A percentile compares a stretch with the other conserved stretches of the same genome.
Conservation (phyloP, 2,329 filamentous ascomycete genomes). For the Paraphaeosphaeria minitans region DNA sequence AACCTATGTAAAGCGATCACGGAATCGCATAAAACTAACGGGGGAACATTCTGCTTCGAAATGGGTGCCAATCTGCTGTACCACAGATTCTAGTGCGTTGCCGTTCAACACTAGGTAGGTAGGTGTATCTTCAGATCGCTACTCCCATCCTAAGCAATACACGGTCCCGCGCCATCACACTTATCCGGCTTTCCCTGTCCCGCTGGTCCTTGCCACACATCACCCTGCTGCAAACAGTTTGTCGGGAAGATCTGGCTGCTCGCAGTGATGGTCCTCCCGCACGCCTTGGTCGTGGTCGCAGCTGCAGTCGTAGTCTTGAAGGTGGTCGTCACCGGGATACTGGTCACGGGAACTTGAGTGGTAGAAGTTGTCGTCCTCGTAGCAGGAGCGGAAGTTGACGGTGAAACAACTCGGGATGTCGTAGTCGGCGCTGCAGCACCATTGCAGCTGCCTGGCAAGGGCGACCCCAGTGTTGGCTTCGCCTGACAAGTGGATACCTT, state of each 20-base stretch:
- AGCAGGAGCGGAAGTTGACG: not conserved
- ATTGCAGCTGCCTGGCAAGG: not conserved
- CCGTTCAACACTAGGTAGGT: too few relatives aligned
- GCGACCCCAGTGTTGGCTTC: conserved; percentile 2
- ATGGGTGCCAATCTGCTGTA: not conserved
- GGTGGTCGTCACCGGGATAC: not conserved
- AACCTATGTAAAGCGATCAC: too few relatives aligned
- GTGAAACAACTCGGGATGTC: not conserved
- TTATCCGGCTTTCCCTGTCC: not conserved
- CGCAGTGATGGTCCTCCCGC: not conserved
- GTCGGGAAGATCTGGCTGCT: conserved; percentile 3
- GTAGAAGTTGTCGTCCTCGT: not conserved
- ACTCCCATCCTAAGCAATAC: not conserved
- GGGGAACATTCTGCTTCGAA: not conserved
- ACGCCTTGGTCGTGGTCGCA: not conserved
- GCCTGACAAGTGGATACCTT: conserved; percentile 2
- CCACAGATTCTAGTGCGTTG: not conserved
- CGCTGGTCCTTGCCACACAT: conserved; percentile 1
- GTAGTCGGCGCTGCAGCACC: not conserved
- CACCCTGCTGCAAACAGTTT: not conserved
- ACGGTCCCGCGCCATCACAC: not conserved
- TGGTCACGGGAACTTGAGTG: not conserved
- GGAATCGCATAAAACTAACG: too few relatives aligned
- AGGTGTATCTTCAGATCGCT: not conserved
- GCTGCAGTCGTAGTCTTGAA: not conserved